These are phyloP conservation scores for Bidens hawaiensis DNA, from an alignment of 140 eudicot species.

Conservation along the genomic window DNA sequence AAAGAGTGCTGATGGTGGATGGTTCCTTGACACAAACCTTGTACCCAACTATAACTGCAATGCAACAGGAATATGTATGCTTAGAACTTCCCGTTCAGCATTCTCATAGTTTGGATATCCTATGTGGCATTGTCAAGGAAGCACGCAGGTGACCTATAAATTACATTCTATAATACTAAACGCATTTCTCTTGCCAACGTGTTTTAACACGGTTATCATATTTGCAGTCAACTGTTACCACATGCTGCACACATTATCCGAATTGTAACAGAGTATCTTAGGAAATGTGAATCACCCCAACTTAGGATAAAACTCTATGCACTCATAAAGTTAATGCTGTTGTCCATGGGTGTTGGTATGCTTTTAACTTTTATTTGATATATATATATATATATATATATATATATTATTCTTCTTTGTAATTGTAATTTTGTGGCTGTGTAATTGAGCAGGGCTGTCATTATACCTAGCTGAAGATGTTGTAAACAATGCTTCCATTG, in stretches of 20 bases:
- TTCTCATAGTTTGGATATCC: constrained; percentile 54
- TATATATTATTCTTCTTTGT: no score
- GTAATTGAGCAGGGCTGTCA: constrained; percentile 60
- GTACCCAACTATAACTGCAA: constrained; percentile 51
- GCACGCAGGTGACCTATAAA: constrained; percentile 50
- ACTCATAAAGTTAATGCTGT: constrained; percentile 52
- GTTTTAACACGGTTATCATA: constrained; percentile 9
- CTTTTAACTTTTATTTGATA: constrained; percentile 3
- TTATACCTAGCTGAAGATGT: constrained; percentile 55
- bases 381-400: no score
- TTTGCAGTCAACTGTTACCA: constrained; percentile 82
- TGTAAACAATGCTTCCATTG: constrained; percentile 42
- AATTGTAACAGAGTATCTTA: constrained; percentile 51
- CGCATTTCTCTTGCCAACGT: constrained; percentile 3
- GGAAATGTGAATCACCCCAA: constrained; percentile 44
- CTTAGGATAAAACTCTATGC: constrained; percentile 65
- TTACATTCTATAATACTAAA: neutral
- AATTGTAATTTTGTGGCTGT: constrained; percentile 9
- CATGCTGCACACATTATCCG: constrained; percentile 58
- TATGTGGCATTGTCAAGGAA: constrained; percentile 53
- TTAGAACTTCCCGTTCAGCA: constrained; percentile 72
- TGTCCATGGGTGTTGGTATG: constrained; percentile 93
- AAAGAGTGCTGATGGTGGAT: constrained; percentile 77
- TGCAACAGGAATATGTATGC: constrained; percentile 78
- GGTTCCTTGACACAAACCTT: constrained; percentile 58